These are phyloP conservation scores for Artemisia argyi DNA, from an alignment of 129 eudicot genomes.

Conservation along the genomic window DNA sequence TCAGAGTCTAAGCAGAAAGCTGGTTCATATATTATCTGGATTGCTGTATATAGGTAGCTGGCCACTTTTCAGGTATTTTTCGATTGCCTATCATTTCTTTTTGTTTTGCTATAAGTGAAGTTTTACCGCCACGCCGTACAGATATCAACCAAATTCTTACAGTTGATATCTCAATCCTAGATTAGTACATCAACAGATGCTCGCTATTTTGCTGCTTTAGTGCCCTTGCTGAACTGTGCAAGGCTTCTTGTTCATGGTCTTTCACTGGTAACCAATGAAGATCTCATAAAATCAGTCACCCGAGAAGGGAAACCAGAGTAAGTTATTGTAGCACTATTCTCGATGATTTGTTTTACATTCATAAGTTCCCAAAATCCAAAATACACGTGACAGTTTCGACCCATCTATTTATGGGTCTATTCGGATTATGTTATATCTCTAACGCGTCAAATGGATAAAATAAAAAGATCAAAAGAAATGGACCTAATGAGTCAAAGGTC, in stretches of 20 bases:
- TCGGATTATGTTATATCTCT: too few species aligned
- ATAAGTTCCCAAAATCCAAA: background rate
- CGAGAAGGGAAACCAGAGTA: constrained; percentile 97
- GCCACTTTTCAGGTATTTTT: constrained; percentile 86
- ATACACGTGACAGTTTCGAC: background rate
- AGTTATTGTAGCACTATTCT: constrained; percentile 19
- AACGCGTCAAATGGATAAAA: background rate
- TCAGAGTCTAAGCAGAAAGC: constrained; percentile 85
- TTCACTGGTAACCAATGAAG: constrained; percentile 71
- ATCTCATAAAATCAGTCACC: constrained; percentile 78
- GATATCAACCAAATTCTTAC: constrained; percentile 18
- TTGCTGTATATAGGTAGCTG: constrained; percentile 88
- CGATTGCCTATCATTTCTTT: background rate
- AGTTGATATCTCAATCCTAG: constrained; percentile 67
- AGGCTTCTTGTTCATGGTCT: constrained; percentile 79
- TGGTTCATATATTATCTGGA: constrained; percentile 95
- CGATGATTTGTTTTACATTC: background rate
- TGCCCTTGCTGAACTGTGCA: constrained; percentile 62
- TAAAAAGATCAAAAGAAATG: too few species aligned
- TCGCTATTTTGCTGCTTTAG: constrained; percentile 86
- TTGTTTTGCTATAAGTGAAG: background rate
- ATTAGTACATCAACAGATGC: constrained; percentile 92
- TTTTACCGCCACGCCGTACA: background rate
- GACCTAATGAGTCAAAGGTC: background rate
- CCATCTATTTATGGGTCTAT: background rate